These are phyloP conservation scores for Blakeslea trispora DNA, from an alignment of 371 early-diverging fungal species.

Conservation along the genomic window DNA sequence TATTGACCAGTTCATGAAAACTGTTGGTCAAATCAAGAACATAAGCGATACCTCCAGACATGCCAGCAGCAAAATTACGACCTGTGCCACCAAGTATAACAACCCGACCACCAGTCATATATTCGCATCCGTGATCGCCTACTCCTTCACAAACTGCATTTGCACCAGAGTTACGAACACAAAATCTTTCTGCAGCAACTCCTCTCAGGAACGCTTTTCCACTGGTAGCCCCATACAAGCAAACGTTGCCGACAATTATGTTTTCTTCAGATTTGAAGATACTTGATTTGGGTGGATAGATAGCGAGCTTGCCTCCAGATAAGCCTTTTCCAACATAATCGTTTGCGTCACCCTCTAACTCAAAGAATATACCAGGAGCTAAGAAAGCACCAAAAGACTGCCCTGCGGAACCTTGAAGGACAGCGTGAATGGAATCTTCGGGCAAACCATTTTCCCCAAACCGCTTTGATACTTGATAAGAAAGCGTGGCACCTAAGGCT, in stretches of 20 bases:
- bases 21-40: constrained; percentile 65
- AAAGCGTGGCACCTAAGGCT: constrained; percentile 88
- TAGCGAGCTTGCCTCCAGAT: constrained; percentile 86
- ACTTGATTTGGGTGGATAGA: constrained; percentile 84
- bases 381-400: constrained; percentile 96
- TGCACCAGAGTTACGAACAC: constrained; percentile 97
- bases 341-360: constrained; percentile 96
- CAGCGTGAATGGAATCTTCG: constrained; percentile 81
- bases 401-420: constrained; percentile 92
- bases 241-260: constrained; percentile 95
- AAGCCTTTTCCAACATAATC: constrained; percentile 98
- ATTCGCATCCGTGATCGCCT: constrained; percentile 98
- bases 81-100: constrained; percentile 85
- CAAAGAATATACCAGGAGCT: constrained; percentile 87
- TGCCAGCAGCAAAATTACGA: constrained; percentile 94
- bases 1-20: constrained; percentile 75
- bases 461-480: constrained; percentile 82
- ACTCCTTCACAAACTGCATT: constrained; percentile 94
- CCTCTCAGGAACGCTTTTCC: constrained; percentile 93
- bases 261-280: constrained; percentile 83
- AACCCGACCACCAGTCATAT: constrained; percentile 95
- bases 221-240: constrained; percentile 94
- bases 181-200: constrained; percentile 96
- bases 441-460: constrained; percentile 88
- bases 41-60: constrained; percentile 94